Conservation (phyloP, 148 eudicot species). For the Rheum nobile region DNA sequence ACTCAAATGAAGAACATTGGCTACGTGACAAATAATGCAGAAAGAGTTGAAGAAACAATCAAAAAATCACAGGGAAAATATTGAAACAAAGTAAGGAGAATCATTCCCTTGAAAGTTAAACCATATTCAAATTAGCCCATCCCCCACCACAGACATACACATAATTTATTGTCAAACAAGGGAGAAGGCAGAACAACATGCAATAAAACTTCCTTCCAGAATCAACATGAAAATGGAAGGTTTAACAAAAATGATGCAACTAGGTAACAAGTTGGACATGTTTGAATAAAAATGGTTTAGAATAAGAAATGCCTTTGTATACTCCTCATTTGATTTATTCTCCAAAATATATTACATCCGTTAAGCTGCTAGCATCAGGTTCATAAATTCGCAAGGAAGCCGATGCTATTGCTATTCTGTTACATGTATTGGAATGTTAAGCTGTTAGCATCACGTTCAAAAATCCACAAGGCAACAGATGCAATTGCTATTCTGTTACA, state of each 20-base stretch:
- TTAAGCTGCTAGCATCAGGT: too few relatives aligned
- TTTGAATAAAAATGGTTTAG: slow-evolving; percentile 13
- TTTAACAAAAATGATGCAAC: neutral
- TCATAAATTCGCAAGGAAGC: too few relatives aligned
- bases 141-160: neutral
- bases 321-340: slow-evolving; percentile 51
- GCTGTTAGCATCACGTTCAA: neutral
- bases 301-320: slow-evolving; percentile 69
- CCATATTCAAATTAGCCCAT: neutral
- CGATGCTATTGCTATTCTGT: too few relatives aligned
- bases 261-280: neutral
- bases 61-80: neutral
- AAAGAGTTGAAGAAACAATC: neutral
- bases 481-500: too few relatives aligned
- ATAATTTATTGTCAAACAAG: neutral
- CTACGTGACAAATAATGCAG: neutral
- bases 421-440: too few relatives aligned
- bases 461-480: neutral
- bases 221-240: neutral
- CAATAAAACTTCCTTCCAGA: too few relatives aligned
- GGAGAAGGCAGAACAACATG: too few relatives aligned
- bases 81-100: neutral
- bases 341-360: slow-evolving; percentile 20
- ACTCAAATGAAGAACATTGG: neutral
- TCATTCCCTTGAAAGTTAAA: neutral